Evolutionary conservation across 2,329 filamentous ascomycete genomes (phyloP).

Genomic region (Escovopsis sp.): DNA sequence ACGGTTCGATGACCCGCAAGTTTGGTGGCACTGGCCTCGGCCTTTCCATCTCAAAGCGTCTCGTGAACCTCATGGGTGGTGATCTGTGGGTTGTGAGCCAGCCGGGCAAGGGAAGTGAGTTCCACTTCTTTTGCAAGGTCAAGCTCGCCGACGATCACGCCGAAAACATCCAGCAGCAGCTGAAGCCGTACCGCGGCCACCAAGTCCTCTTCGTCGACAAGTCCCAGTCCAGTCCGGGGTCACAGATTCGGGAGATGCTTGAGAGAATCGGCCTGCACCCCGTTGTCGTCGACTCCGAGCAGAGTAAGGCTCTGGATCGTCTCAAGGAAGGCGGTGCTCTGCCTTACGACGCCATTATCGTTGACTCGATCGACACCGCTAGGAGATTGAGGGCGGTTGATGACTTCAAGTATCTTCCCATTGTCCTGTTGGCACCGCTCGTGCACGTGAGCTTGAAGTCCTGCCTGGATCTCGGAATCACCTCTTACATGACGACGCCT

Average conservation of each 20-base stretch:
- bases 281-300: constrained; percentile 69
- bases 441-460: constrained; percentile 89
- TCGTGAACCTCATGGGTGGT: constrained; percentile 92
- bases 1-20: constrained; percentile 88
- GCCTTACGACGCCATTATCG: constrained; percentile 87
- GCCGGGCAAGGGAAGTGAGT: constrained; percentile 80
- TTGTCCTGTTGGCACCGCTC: constrained; percentile 77
- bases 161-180: constrained; percentile 61
- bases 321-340: constrained; percentile 40
- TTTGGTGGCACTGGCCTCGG: constrained; percentile 92
- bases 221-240: constrained; percentile 60
- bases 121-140: constrained; percentile 92
- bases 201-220: constrained; percentile 92
- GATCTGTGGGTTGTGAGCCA: constrained; percentile 92
- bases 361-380: constrained; percentile 88
- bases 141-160: constrained; percentile 70
- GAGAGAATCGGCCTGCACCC: constrained; percentile 65
- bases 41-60: constrained; percentile 83
- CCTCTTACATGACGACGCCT: constrained; percentile 97
- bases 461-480: constrained; percentile 85
- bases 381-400: constrained; percentile 70
- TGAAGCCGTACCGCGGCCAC: constrained; percentile 82
- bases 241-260: constrained; percentile 66
- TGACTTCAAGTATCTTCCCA: constrained; percentile 94
- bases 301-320: constrained; percentile 41